Evolutionary conservation across 2,329 filamentous ascomycete species (phyloP).

Genomic region (Pseudonectria foliicola): DNA sequence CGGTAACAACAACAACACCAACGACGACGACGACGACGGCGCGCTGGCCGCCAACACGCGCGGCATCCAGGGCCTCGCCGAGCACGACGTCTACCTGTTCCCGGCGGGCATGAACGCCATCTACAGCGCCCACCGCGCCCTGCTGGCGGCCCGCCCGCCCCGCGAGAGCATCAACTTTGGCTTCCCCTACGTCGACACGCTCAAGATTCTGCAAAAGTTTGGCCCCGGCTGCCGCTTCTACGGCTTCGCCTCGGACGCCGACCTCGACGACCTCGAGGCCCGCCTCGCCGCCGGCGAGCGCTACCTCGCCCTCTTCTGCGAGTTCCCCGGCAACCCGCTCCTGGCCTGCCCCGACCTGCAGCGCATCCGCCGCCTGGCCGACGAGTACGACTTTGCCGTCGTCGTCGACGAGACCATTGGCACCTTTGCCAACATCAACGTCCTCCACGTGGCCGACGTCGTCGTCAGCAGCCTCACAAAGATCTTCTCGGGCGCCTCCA

Average conservation of each 20-base stretch:
- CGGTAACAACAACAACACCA: too few relatives aligned
- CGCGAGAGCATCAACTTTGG: constrained; percentile 82
- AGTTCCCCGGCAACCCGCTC: constrained; percentile 90
- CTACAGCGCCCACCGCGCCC: constrained; percentile 73
- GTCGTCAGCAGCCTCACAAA: constrained; percentile 95
- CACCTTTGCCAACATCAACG: constrained; percentile 92
- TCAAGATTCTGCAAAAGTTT: constrained; percentile 93
- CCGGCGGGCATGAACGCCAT: constrained; percentile 94
- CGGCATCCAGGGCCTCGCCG: constrained; percentile 59
- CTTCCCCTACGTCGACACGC: constrained; percentile 95
- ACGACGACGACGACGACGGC: too few relatives aligned
- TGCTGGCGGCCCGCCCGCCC: constrained; percentile 57
- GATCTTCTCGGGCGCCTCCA: constrained; percentile 94
- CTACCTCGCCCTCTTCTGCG: constrained; percentile 81
- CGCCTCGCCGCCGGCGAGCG: constrained; percentile 65
- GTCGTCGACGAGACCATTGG: constrained; percentile 95
- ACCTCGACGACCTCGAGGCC: constrained; percentile 76
- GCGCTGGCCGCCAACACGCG: constrained; percentile 35
- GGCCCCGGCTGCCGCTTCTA: constrained; percentile 86
- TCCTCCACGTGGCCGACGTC: constrained; percentile 81
- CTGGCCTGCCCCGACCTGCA: constrained; percentile 75
- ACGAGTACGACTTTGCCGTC: constrained; percentile 79
- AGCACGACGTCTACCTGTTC: constrained; percentile 83
- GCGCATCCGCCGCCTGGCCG: constrained; percentile 73
- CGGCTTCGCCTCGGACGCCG: constrained; percentile 66